A percentile compares a stretch with the other conserved stretches of the same genome.
These are phyloP conservation scores for Salix koriyanagi DNA, from an alignment of 345 rosid species.

Conservation along the genomic window DNA sequence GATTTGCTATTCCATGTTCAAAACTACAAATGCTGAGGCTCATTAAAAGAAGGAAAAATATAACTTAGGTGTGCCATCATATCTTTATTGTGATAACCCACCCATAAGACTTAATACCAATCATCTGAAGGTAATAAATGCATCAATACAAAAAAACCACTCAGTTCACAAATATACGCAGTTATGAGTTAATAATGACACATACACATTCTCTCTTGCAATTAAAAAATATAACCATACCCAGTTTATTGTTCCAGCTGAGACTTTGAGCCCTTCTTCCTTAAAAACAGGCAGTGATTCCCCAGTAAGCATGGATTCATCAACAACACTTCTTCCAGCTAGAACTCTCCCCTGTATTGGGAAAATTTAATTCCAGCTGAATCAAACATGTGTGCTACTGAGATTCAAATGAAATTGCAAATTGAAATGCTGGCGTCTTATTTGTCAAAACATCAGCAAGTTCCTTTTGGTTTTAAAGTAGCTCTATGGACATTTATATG, in stretches of 20 bases:
- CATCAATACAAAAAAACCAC: neutral
- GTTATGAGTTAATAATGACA: neutral
- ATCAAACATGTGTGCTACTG: neutral
- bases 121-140: neutral
- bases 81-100: constrained; percentile 1
- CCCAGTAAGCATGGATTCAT: constrained; percentile 97
- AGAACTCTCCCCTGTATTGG: constrained; percentile 65
- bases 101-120: neutral
- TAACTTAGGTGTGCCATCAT: neutral
- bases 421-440: neutral
- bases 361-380: constrained; percentile 16
- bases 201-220: neutral
- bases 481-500: neutral
- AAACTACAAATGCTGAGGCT: neutral
- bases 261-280: constrained; percentile 65
- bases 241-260: constrained; percentile 96
- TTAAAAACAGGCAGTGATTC: constrained; percentile 92
- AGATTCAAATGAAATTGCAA: neutral
- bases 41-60: neutral
- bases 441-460: neutral
- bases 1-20: neutral
- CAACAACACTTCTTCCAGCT: constrained; percentile 94
- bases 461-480: neutral
- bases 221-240: constrained; percentile 32
- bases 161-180: constrained; percentile 1